These are phyloP conservation scores for Ceratobasidium sp. DNA, from an alignment of 1,284 basidiomycete species.

Conservation along the genomic window DNA sequence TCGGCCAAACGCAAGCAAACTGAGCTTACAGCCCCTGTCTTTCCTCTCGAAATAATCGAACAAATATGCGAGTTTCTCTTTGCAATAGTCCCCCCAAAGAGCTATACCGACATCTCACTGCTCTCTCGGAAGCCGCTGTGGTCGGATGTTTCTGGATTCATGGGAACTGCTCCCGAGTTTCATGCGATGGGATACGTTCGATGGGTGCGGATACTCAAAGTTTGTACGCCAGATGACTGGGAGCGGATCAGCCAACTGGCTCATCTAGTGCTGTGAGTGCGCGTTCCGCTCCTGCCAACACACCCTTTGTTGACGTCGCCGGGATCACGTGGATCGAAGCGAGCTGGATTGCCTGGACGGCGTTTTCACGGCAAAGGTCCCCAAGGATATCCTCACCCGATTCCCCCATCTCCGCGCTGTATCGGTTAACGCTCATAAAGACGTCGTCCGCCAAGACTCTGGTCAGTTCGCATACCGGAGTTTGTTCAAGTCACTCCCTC, in stretches of 20 bases:
- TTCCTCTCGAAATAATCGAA: conserved; percentile 36
- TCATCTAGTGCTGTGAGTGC: conserved; percentile 17
- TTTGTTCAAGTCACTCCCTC: conserved; percentile 24
- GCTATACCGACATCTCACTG: not conserved
- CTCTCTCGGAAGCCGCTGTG: conserved; percentile 11
- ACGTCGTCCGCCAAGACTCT: conserved; percentile 9
- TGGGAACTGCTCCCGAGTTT: not conserved
- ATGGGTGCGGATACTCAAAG: conserved; percentile 19
- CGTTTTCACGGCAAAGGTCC: not conserved
- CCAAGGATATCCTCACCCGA: not conserved
- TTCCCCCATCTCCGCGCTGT: conserved; percentile 25
- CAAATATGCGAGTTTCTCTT: conserved; percentile 19
- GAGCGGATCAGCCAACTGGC: not conserved
- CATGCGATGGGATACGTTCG: conserved; percentile 21
- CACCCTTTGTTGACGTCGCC: not conserved
- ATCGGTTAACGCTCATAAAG: conserved; percentile 20
- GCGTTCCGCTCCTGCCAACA: not conserved
- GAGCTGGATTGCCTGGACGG: conserved; percentile 22
- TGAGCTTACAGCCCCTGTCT: not conserved
- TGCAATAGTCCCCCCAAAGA: not conserved
- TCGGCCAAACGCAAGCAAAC: not conserved
- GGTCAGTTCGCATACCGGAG: conserved; percentile 42
- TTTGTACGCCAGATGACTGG: conserved; percentile 6
- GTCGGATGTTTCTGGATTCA: not conserved
- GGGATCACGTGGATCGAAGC: not conserved